Evolutionary conservation across 2,329 filamentous ascomycete genomes (phyloP).

Genomic region (Aspergillus intermedius): DNA sequence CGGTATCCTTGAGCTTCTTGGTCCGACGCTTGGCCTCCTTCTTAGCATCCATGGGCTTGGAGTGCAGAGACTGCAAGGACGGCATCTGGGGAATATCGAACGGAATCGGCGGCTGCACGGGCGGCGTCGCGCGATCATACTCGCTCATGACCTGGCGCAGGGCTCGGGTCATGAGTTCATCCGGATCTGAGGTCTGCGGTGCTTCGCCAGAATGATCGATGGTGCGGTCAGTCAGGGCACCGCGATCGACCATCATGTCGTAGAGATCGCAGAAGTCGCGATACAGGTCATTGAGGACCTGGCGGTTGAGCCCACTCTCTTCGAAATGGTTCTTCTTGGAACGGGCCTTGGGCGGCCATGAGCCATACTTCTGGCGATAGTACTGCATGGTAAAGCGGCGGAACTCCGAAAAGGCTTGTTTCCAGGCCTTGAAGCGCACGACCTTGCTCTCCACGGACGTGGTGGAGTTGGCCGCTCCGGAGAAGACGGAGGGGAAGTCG

Average conservation of each 20-base stretch:
- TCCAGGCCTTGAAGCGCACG: constrained; percentile 81
- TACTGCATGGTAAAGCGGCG: constrained; percentile 65
- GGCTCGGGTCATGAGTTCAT: constrained; percentile 60
- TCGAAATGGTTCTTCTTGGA: constrained; percentile 88
- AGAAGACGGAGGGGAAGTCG: constrained; percentile 83
- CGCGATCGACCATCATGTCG: constrained; percentile 78
- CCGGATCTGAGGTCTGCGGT: constrained; percentile 39
- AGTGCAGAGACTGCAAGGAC: constrained; percentile 57
- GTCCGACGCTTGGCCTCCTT: constrained; percentile 66
- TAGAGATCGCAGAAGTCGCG: constrained; percentile 80
- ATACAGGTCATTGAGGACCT: constrained; percentile 76
- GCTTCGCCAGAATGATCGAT: constrained; percentile 59
- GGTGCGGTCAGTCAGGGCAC: constrained; percentile 68
- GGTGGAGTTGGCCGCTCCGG: constrained; percentile 78
- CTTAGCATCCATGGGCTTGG: constrained; percentile 61
- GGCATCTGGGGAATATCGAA: constrained; percentile 81
- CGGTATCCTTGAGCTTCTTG: constrained; percentile 69
- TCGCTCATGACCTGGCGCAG: constrained; percentile 76
- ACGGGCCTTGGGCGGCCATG: constrained; percentile 83
- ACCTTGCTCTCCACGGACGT: constrained; percentile 68
- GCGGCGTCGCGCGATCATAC: constrained; percentile 82
- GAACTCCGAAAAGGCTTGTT: constrained; percentile 65
- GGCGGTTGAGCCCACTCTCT: constrained; percentile 76
- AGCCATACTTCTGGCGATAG: constrained; percentile 62
- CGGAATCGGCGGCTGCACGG: constrained; percentile 83